Evolutionary conservation across 768 basidiomycete genomes (phyloP), one percentile per base, ranked within the genome.

Genomic region (Tulasnella sp.): DNA sequence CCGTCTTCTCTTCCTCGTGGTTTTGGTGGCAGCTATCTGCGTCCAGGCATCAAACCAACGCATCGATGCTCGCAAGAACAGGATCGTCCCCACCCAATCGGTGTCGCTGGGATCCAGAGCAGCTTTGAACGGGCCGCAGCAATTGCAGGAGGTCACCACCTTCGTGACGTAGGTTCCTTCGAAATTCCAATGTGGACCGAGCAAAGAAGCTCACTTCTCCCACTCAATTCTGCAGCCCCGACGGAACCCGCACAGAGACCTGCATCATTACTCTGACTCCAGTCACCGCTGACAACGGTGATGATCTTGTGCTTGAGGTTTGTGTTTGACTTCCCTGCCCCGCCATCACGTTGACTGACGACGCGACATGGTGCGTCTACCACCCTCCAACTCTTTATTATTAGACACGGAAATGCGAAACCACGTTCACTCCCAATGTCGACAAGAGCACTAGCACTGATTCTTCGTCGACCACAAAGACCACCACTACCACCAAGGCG

Each of bases 211-310:
- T 45, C 39, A 45, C 37, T 14, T 14, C 12, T 29, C 4, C 8
- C 25, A 6, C 29, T 11, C 19, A 17, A 19, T 58, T 36, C n/a
- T 15, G 37, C 14, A 75, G 74, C 15, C 29, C 74, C 31, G 49
- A 31, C 36, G 74, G 74, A 11, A 34, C 58, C 17, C 25, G 25
- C 7, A 38, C 64, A 6, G n/a, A 68, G 74, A 75, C 74, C 25
- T 75, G 74, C 38, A 75, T 36, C 52, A 75, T 75, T 7, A 75
- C 52, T 22, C 25, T 75, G 37, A 75, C 74, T 17, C 49, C 45
- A 34, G 40, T 45, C 34, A 22, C 40, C 9, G 29, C 34, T 67
- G 52, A 36, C 29, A 69, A 31, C 42, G 74, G 74, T 9, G 38
- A 64, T 38, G 34, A 58, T 64, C 52, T 75, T 29, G 74, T 75